These are phyloP conservation scores for Porcisia deanei DNA, from an alignment of 208 protist species.

Conservation along the genomic window DNA sequence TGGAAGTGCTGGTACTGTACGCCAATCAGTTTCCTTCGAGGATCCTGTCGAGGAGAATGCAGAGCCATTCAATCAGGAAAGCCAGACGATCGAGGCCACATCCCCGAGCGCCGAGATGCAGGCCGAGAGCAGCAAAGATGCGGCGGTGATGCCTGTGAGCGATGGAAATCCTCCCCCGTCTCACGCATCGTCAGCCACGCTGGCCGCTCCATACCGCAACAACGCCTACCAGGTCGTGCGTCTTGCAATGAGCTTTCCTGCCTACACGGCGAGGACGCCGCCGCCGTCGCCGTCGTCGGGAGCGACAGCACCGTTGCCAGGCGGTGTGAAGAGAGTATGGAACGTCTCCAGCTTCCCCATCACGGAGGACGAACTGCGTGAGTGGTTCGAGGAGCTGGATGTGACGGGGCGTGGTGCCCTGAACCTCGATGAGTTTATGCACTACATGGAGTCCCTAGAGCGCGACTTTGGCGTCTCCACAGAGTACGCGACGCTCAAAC, in stretches of 20 bases:
- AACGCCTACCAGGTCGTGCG: conserved; percentile 78
- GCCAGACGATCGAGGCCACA: background rate
- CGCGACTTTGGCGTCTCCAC: conserved; percentile 60
- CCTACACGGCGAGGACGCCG: conserved; percentile 28
- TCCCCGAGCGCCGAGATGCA: background rate
- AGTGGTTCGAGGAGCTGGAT: conserved; percentile 75
- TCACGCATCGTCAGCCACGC: background rate
- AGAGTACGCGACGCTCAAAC: conserved; percentile 43
- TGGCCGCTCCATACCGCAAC: conserved; percentile 42
- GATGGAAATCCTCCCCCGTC: conserved; percentile 2
- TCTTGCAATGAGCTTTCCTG: conserved; percentile 53
- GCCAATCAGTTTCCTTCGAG: background rate
- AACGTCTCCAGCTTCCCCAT: conserved; percentile 73
- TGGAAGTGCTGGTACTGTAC: background rate
- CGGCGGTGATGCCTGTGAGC: background rate
- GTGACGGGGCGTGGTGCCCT: conserved; percentile 30
- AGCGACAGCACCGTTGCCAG: conserved; percentile 9
- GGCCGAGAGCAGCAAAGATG: background rate
- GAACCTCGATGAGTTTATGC: conserved; percentile 46
- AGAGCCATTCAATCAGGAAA: background rate
- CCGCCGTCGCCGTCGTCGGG: conserved; percentile 5
- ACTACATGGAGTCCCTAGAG: conserved; percentile 52
- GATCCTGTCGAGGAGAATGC: background rate
- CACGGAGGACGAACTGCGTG: conserved; percentile 52
- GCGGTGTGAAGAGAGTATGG: conserved; percentile 34